Evolutionary conservation across 768 basidiomycete genomes (phyloP).

Genomic region (Antrodiella citrinella): DNA sequence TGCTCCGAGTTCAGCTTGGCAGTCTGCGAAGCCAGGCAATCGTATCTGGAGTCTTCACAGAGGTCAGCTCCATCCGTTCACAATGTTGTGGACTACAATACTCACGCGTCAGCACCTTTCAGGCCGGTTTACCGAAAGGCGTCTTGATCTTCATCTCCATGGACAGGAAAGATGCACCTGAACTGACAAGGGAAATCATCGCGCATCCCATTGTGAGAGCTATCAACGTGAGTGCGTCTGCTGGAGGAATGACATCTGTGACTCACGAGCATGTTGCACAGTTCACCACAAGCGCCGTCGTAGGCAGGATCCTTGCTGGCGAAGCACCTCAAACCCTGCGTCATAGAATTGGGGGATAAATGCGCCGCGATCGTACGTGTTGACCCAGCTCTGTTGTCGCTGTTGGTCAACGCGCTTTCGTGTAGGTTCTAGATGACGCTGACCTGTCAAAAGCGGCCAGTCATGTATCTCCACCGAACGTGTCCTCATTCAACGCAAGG

Average conservation of each 20-base stretch:
- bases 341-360: constrained; percentile 51
- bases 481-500: constrained; percentile 40
- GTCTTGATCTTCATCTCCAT: constrained; percentile 50
- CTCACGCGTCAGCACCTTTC: no score
- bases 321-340: constrained; percentile 50
- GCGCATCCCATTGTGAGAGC: constrained; percentile 44
- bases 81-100: no score
- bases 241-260: no score
- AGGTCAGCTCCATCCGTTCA: no score
- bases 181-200: constrained; percentile 42
- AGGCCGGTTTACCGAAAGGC: constrained; percentile 53
- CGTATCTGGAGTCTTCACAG: constrained; percentile 38
- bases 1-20: constrained; percentile 42
- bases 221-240: constrained; percentile 39
- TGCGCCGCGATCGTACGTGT: constrained; percentile 41
- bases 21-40: constrained; percentile 40
- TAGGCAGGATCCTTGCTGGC: constrained; percentile 43
- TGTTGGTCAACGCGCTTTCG: no score
- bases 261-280: constrained; percentile 14
- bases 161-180: constrained; percentile 34
- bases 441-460: constrained; percentile 45
- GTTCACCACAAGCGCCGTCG: constrained; percentile 50
- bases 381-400: no score
- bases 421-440: constrained; percentile 43
- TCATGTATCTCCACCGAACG: constrained; percentile 55